A percentile compares a stretch with the other conserved stretches of the same genome.
Evolutionary conservation across 139 green algal species (phyloP).

Genomic region (Tetraselmis chui): DNA sequence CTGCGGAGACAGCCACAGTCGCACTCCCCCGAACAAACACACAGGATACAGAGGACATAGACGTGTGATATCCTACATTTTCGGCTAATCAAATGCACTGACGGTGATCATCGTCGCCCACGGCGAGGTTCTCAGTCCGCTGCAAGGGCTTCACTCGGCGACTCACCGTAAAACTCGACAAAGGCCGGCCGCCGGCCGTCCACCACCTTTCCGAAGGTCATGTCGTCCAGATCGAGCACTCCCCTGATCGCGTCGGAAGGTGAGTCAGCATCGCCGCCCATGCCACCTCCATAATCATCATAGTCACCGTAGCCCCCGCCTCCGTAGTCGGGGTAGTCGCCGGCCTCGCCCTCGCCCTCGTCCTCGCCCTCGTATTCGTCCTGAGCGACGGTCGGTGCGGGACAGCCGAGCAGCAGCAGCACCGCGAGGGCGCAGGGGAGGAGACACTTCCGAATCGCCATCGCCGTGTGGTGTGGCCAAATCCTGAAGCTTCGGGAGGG

Average conservation of each 20-base stretch:
- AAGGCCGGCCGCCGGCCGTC: background rate
- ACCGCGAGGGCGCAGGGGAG: background rate
- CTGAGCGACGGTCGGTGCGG: background rate
- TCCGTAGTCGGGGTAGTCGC: no score
- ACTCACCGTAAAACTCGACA: background rate
- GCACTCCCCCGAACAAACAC: no score
- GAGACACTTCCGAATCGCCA: background rate
- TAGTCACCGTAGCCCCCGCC: background rate
- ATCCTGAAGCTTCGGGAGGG: no score
- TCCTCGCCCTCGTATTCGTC: background rate
- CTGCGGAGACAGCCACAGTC: no score
- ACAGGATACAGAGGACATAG: no score
- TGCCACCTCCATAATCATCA: background rate
- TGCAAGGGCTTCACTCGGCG: no score
- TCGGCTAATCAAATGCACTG: no score
- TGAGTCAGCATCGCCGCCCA: background rate
- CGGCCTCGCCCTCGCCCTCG: background rate
- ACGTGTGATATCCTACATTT: no score
- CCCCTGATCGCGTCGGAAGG: background rate
- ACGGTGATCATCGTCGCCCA: no score
- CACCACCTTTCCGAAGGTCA: background rate
- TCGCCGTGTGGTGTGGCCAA: background rate
- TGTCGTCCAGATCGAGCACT: background rate
- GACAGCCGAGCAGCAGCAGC: background rate
- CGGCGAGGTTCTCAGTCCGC: no score